phyloP scores from a whole-genome alignment of 352 stramenopile species.

The Pythium plurisporium region DNA sequence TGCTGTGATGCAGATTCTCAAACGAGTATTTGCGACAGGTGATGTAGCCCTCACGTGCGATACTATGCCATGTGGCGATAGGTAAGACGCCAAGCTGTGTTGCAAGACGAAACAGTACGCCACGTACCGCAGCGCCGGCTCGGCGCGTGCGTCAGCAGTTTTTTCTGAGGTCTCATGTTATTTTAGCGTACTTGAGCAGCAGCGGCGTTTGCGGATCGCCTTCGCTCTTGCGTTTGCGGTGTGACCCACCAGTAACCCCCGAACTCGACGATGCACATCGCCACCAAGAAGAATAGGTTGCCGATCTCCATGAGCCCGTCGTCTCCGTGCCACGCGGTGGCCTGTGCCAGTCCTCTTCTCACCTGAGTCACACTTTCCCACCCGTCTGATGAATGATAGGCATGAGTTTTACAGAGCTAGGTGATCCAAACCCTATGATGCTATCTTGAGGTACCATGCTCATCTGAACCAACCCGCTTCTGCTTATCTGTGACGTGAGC shows the following conservation, averaged over 20 bases:
- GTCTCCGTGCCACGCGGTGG: no score
- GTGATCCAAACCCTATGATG: no score
- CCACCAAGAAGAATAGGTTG: neutral
- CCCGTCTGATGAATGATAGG: neutral
- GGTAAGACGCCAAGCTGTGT: no score
- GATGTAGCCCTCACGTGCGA: neutral
- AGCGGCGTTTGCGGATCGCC: conserved; percentile 6
- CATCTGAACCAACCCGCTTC: neutral
- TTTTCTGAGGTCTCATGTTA: no score
- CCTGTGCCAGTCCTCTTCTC: no score
- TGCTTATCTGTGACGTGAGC: neutral
- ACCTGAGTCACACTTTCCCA: neutral
- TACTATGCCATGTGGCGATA: neutral
- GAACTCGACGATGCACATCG: neutral
- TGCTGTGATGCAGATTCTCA: conserved; percentile 6
- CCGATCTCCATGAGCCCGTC: no score
- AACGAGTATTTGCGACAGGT: neutral
- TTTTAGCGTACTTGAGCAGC: conserved; percentile 2
- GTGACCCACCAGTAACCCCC: neutral
- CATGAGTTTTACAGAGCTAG: no score
- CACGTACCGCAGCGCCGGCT: conserved; percentile 10
- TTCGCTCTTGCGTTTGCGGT: neutral
- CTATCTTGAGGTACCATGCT: neutral
- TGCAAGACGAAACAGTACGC: neutral
- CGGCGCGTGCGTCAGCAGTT: conserved; percentile 4